Base-by-base conservation (phyloP, 2,329 filamentous ascomycete species). In the Rutstroemia sp. region DNA sequence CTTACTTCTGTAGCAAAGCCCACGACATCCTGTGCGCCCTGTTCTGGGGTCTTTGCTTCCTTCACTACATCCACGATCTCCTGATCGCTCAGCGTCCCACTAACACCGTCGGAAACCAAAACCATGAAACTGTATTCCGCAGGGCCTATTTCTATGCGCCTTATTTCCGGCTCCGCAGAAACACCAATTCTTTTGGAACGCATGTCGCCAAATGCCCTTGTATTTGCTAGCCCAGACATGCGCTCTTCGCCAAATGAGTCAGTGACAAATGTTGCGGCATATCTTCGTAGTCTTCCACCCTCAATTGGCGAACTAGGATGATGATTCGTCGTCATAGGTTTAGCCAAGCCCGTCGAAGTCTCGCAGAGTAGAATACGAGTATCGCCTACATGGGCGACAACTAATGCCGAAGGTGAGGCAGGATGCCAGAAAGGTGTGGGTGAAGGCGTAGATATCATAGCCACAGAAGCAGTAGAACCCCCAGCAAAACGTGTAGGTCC, bases 231-330 rank as follows among this genome's bases (percentile, higher is more conserved):
- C 0, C 94, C 92, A 14, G 86, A 86, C 71, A 99, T 94, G 64
- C 94, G 90, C 73, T 97, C 92, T 73, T 99, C 94, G 68, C 94
- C 94, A 70, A 99, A 99, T 36, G 89, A 95, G 73, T 99, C 94
- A 0, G 92, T 94, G 17, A 96, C 87, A 69, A 97, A 92, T 2
- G 87, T 86, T 30, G 88, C 83, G 1, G 91, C 88, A 69, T 92
- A 97, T 49, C 92, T 86, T 46, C 92, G 87, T 23, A 99, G 79
- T 7, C 94, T 83, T 44, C 83, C 85, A 9, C 87, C 86, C 75
- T 99, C 94, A 55, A 84, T 78, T 0, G 94, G 94, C 4, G 88
- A 83, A n/a, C 85, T 88, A 0, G 94, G 92, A 69, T 96, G 94
- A 72, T 99, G 94, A 70, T 96, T 90, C 19, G 87, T 89, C 0